Evolutionary conservation across 768 basidiomycete species (phyloP).

Genomic region (Boletus vermiculosoides): DNA sequence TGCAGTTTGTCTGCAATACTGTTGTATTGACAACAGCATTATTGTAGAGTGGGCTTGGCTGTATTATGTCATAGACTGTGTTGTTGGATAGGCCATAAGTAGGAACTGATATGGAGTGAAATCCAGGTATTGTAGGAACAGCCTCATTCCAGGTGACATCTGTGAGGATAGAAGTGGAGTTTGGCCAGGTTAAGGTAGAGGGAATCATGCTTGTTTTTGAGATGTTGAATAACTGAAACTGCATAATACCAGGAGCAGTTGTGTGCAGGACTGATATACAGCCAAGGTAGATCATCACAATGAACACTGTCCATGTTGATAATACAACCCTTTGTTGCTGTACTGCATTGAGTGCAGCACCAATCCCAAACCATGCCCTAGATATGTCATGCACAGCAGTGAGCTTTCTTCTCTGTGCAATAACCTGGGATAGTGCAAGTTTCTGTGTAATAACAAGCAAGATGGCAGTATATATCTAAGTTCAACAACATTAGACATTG

Average conservation of each 20-base stretch:
- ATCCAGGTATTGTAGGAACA: neutral
- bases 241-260: neutral
- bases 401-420: neutral
- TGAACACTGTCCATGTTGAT: neutral
- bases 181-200: neutral
- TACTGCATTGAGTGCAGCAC: neutral
- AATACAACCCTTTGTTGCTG: neutral
- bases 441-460: neutral
- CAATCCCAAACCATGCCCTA: neutral
- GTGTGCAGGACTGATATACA: neutral
- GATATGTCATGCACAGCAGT: neutral
- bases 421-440: neutral
- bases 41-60: neutral
- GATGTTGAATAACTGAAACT: neutral
- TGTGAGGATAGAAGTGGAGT: neutral
- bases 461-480: neutral
- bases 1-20: neutral
- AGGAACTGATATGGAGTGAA: accelerated
- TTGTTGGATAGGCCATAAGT: neutral
- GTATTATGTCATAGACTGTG: neutral
- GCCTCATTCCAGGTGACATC: neutral
- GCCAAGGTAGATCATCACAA: neutral
- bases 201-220: neutral
- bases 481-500: neutral
- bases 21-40: neutral